Evolutionary conservation across 2,329 filamentous ascomycete species (phyloP).

Genomic region (Aureobasidium subglaciale): DNA sequence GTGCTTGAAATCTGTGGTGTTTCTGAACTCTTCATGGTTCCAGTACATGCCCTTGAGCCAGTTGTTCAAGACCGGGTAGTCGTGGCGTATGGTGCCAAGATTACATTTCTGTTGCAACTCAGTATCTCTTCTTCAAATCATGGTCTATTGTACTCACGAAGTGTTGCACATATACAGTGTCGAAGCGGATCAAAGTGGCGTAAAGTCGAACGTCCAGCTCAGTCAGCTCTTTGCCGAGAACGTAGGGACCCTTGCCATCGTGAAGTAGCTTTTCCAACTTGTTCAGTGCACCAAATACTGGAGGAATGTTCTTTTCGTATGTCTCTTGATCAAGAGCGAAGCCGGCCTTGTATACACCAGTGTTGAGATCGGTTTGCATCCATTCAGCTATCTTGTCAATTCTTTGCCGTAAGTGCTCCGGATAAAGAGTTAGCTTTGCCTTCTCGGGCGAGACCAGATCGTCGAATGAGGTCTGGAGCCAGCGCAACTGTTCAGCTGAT

Average conservation of each 20-base stretch:
- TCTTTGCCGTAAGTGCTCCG: slow-evolving; percentile 36
- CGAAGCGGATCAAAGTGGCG: slow-evolving; percentile 53
- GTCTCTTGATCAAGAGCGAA: slow-evolving; percentile 49
- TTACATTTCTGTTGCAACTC: slow-evolving; percentile 45
- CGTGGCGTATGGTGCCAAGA: slow-evolving; percentile 49
- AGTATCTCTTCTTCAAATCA: neutral
- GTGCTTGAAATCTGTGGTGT: slow-evolving; percentile 58
- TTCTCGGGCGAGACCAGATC: slow-evolving; percentile 38
- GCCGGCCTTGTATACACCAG: slow-evolving; percentile 53
- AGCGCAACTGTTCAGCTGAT: slow-evolving; percentile 50
- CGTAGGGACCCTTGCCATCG: slow-evolving; percentile 46
- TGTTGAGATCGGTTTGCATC: slow-evolving; percentile 52
- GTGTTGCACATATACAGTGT: slow-evolving; percentile 57
- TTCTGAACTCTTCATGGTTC: slow-evolving; percentile 44
- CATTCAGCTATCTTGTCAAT: slow-evolving; percentile 50
- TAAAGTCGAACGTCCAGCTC: slow-evolving; percentile 55
- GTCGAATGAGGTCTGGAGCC: slow-evolving; percentile 52
- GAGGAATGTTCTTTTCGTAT: slow-evolving; percentile 49
- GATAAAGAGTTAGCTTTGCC: slow-evolving; percentile 46
- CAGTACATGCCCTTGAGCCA: slow-evolving; percentile 56
- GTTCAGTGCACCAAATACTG: slow-evolving; percentile 55
- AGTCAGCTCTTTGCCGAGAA: slow-evolving; percentile 50
- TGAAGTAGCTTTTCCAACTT: slow-evolving; percentile 46
- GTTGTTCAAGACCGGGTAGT: slow-evolving; percentile 54
- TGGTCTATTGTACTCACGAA: slow-evolving; percentile 32